phyloP scores from a whole-genome alignment of 1,139 yeast genomes.

The Hemisphaericaspora xylanilytica region DNA sequence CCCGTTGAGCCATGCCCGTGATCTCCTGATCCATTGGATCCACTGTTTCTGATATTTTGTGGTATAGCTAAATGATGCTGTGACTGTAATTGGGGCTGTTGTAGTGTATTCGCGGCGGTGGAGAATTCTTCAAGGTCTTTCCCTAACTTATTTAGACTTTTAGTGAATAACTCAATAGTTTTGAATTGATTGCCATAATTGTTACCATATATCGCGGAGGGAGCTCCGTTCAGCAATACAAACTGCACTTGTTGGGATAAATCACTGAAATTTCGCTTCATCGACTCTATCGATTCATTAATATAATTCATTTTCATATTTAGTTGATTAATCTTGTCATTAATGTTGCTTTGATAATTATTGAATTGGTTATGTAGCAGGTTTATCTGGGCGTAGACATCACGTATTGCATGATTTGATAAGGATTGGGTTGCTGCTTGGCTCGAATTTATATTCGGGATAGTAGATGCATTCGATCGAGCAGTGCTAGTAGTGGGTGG shows the following conservation, averaged over 20 bases:
- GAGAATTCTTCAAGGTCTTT: slow-evolving; percentile 25
- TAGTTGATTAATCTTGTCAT: slow-evolving; percentile 24
- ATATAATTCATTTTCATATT: slow-evolving; percentile 26
- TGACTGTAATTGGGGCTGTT: slow-evolving; percentile 8
- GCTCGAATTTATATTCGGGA: slow-evolving; percentile 2
- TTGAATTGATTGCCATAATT: slow-evolving; percentile 12
- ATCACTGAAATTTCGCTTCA: slow-evolving; percentile 13
- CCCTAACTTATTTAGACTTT: slow-evolving; percentile 22
- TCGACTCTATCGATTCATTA: slow-evolving; percentile 22
- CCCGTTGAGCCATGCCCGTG: neutral
- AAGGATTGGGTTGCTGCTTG: slow-evolving; percentile 1
- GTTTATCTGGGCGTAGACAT: slow-evolving; percentile 14
- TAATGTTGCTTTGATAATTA: slow-evolving; percentile 20
- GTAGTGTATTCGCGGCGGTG: slow-evolving; percentile 1
- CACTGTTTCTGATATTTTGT: slow-evolving; percentile 1
- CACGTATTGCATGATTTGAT: slow-evolving; percentile 12
- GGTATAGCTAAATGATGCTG: slow-evolving; percentile 7
- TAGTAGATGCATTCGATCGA: slow-evolving; percentile 5
- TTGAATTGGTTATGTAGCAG: slow-evolving; percentile 20
- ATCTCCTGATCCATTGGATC: slow-evolving; percentile 1
- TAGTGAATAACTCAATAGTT: slow-evolving; percentile 22
- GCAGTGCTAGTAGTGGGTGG: slow-evolving; percentile 4
- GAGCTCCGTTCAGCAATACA: slow-evolving; percentile 8
- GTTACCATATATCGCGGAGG: neutral
- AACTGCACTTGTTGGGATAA: slow-evolving; percentile 14